Percentiles rank a stretch among this genome's conserved stretches.
These are phyloP conservation scores for Pseudotsuga menziesii DNA, from an alignment of 75 land plant genomes.

Conservation along the genomic window DNA sequence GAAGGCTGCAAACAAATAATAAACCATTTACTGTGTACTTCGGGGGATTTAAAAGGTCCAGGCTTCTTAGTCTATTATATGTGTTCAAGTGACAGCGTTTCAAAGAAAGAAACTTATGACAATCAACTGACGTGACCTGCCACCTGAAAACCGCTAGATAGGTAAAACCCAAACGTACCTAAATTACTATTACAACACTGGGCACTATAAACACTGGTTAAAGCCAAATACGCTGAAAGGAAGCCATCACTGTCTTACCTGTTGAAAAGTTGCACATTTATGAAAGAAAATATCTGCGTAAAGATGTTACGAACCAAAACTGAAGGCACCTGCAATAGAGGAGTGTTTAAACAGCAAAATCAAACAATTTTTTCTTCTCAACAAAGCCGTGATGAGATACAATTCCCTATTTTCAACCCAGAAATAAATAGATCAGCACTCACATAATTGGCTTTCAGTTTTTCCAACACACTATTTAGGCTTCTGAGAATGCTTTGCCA, in stretches of 20 bases:
- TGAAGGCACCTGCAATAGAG: constrained; percentile 62
- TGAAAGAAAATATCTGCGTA: constrained; percentile 79
- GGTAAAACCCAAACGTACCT: not conserved
- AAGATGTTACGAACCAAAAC: constrained; percentile 66
- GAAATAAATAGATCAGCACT: constrained; percentile 14
- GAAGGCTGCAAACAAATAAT: constrained; percentile 44
- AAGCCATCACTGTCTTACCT: constrained; percentile 36
- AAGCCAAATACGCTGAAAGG: not conserved
- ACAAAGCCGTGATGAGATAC: not conserved
- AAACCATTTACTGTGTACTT: not conserved
- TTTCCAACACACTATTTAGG: constrained; percentile 45
- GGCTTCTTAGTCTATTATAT: not conserved
- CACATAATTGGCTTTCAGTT: constrained; percentile 68
- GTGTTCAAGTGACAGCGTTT: not conserved
- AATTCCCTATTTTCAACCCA: not conserved
- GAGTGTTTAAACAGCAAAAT: not conserved
- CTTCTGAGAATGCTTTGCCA: constrained; percentile 88
- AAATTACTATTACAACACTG: not conserved
- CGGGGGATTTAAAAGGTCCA: not conserved
- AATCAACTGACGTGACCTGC: not conserved
- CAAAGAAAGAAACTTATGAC: not conserved
- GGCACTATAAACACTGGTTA: not conserved
- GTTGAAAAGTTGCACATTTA: constrained; percentile 90
- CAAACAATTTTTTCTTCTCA: not conserved
- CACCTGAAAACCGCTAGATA: not conserved